Evolutionary conservation across 2,329 filamentous ascomycete species (phyloP).

Genomic region (Endocalyx cinctus): DNA sequence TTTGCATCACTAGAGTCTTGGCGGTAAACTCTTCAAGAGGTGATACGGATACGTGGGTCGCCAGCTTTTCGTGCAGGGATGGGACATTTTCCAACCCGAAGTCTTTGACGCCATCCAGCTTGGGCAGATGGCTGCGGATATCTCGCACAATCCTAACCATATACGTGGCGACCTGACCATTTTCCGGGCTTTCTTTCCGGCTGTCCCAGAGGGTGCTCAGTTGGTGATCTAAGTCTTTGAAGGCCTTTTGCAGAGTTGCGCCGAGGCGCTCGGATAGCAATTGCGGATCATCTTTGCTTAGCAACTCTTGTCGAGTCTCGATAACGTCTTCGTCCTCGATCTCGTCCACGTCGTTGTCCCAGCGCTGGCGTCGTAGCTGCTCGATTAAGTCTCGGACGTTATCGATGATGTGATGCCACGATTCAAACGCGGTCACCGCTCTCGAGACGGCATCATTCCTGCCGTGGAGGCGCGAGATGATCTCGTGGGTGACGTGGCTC

Average conservation of each 20-base stretch:
- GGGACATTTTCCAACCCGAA: conserved; percentile 61
- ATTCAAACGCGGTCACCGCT: conserved; percentile 59
- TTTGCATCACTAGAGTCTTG: conserved; percentile 37
- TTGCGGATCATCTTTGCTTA: conserved; percentile 69
- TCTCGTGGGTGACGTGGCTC: conserved; percentile 60
- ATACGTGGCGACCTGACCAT: conserved; percentile 56
- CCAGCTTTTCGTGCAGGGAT: conserved; percentile 59
- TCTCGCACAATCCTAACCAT: conserved; percentile 71
- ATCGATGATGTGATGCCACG: conserved; percentile 71
- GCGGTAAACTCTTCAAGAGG: conserved; percentile 45
- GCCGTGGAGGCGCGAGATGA: conserved; percentile 68
- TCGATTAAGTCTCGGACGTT: conserved; percentile 60
- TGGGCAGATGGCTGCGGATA: conserved; percentile 62
- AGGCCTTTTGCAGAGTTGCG: conserved; percentile 50
- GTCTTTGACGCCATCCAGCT: conserved; percentile 40
- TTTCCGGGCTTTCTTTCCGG: conserved; percentile 40
- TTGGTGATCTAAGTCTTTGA: conserved; percentile 53
- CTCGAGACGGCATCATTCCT: conserved; percentile 61
- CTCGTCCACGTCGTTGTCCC: conserved; percentile 71
- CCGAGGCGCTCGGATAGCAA: conserved; percentile 57
- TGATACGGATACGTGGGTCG: conserved; percentile 43
- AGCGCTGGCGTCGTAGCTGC: conserved; percentile 61
- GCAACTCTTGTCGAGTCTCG: conserved; percentile 58
- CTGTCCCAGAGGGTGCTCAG: conserved; percentile 47
- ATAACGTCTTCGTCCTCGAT: conserved; percentile 70